phyloP scores from a whole-genome alignment of 75 land plant species.

The Pinus tabuliformis region DNA sequence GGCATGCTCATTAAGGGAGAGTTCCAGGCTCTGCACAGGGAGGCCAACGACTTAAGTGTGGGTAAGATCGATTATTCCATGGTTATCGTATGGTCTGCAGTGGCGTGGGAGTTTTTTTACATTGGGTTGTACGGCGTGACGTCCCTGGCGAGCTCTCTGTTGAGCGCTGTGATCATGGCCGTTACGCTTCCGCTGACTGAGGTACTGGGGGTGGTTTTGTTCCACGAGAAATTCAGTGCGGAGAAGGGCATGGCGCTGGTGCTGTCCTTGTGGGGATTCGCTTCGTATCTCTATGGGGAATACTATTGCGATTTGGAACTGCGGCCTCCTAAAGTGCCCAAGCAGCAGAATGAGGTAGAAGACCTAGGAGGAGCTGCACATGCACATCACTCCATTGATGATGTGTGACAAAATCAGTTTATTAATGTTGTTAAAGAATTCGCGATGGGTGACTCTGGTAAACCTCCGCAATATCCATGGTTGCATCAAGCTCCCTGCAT shows the following conservation, averaged over 20 bases:
- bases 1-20: conserved; percentile 26
- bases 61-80: conserved; percentile 19
- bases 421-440: no score
- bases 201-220: conserved; percentile 15
- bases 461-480: no score
- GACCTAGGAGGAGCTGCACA: no score
- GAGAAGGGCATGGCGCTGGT: conserved; percentile 18
- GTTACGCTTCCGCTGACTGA: conserved; percentile 16
- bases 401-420: no score
- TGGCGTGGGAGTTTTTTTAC: conserved; percentile 13
- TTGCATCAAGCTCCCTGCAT: no score
- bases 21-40: conserved; percentile 11
- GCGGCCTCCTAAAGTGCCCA: no score
- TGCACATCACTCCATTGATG: no score
- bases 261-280: conserved; percentile 24
- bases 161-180: conserved; percentile 12
- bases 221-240: conserved; percentile 24
- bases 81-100: conserved; percentile 9
- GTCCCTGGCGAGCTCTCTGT: conserved; percentile 16
- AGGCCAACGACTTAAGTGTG: conserved; percentile 11
- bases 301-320: no score
- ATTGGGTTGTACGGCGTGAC: conserved; percentile 17
- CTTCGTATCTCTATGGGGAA: conserved; percentile 14
- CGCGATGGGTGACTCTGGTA: no score
- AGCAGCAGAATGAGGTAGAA: no score